These are phyloP conservation scores for Lagerstroemia speciosa DNA, from an alignment of 345 rosid genomes.

Conservation along the genomic window DNA sequence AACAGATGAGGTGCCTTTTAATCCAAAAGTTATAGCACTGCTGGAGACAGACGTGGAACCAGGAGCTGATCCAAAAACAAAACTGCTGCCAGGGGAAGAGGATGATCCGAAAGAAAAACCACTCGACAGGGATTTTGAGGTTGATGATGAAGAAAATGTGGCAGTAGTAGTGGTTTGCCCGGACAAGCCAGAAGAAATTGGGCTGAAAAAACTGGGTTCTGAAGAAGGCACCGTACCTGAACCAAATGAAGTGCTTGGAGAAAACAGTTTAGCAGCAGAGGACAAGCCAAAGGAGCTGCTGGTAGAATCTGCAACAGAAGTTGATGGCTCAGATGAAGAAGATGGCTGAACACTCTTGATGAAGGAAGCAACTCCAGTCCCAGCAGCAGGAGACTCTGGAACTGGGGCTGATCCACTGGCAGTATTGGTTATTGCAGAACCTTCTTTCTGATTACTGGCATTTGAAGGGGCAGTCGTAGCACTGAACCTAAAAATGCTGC, in stretches of 20 bases:
- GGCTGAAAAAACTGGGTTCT: constrained; percentile 31
- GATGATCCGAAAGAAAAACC: constrained; percentile 42
- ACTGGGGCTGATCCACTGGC: constrained; percentile 23
- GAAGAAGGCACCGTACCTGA: constrained; percentile 26
- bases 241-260: constrained; percentile 30
- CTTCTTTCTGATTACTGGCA: constrained; percentile 32
- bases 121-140: constrained; percentile 35
- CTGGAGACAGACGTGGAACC: constrained; percentile 8
- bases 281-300: constrained; percentile 47
- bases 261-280: constrained; percentile 26
- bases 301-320: constrained; percentile 33
- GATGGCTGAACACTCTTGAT: constrained; percentile 45
- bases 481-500: constrained; percentile 39
- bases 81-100: constrained; percentile 24
- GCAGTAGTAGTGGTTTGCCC: constrained; percentile 46
- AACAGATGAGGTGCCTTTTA: neutral
- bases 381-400: constrained; percentile 31
- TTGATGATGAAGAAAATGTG: constrained; percentile 28
- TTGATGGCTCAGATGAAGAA: constrained; percentile 35
- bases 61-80: constrained; percentile 41
- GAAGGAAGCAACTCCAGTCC: constrained; percentile 32
- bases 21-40: constrained; percentile 6
- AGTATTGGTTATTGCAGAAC: constrained; percentile 30
- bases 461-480: constrained; percentile 29
- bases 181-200: constrained; percentile 30